These are phyloP conservation scores for Hericium rajendrae DNA, from an alignment of 768 basidiomycete genomes.

Conservation along the genomic window DNA sequence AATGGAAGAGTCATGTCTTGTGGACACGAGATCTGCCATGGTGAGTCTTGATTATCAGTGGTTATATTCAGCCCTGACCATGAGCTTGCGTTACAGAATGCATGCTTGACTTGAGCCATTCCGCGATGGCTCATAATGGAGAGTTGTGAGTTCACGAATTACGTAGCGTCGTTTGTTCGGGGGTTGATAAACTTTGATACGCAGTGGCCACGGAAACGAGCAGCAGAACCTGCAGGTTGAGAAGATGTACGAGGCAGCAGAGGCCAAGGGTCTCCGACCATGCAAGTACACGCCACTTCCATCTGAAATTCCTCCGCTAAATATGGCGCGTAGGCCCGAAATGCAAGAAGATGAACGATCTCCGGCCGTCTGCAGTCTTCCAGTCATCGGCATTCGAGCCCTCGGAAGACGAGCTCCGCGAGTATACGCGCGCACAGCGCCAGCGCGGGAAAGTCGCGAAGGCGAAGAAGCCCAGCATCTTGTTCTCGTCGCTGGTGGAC, in stretches of 20 bases:
- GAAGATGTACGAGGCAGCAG: conserved; percentile 47
- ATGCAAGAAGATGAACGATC: conserved; percentile 59
- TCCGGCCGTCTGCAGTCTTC: conserved; percentile 44
- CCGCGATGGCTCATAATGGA: conserved; percentile 45
- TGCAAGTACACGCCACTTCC: conserved; percentile 28
- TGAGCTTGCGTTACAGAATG: conserved; percentile 34
- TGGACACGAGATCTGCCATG: conserved; percentile 56
- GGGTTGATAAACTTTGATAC: neutral
- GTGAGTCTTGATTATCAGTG: conserved; percentile 21
- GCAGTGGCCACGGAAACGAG: conserved; percentile 46
- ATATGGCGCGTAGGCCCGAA: conserved; percentile 39
- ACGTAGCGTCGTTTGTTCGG: neutral
- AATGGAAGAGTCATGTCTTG: conserved; percentile 57
- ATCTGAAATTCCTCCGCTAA: neutral
- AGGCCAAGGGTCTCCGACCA: conserved; percentile 47
- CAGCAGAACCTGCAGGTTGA: conserved; percentile 44
- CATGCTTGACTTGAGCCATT: conserved; percentile 39
- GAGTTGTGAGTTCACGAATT: conserved; percentile 40
- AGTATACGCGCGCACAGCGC: conserved; percentile 27
- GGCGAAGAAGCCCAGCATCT: conserved; percentile 12
- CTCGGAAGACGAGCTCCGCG: conserved; percentile 42
- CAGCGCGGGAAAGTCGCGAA: conserved; percentile 14
- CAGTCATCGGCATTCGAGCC: conserved; percentile 61
- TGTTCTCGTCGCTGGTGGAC: conserved; percentile 6
- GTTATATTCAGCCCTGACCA: too few relatives aligned